Base-by-base conservation (phyloP, 176 grass and related monocot species). In the Neostapfia colusana region DNA sequence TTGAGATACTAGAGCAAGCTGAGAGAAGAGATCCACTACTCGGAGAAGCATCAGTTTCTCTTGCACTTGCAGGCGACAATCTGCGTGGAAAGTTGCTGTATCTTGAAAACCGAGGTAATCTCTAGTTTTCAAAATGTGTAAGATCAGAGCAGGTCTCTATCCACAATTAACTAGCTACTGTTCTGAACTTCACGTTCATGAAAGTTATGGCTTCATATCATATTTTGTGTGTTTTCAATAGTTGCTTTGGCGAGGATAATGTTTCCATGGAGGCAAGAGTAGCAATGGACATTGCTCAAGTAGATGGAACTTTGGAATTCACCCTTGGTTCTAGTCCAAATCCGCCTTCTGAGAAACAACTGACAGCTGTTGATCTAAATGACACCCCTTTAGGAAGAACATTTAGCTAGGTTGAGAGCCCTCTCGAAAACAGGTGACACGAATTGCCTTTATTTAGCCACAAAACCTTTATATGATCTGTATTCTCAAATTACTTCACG, bases 201-300 rank as follows among this genome's bases (percentile, higher is more conserved):
- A 40, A 48, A 66, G 1, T 65, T 77, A 13, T 40, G 21, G 18
- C 14, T 48, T 70, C 43, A 56, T 28, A 54, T 55, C 25, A 46
- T n/a, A 45, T 8, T 48, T 75, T 74, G 38, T 60, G 63, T 76
- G 75, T 80, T 49, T 46, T 42, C 69, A 85, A 55, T 70, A 99
- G 96, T 99, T 89, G 92, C 89, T 83, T 79, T 99, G 66, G 96
- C 92, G 3, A 95, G 71, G 43, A 76, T 99, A 67, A 23, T 99
- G 60, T 99, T 99, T 77, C 92, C 10, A 82, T 56, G 76, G 87
- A 99, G 74, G 87, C 95, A 78, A 91, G 23, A 81, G 53, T 95
- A 60, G 92, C 92, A 3, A 99, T 90, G 89, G 87, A 95, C 62
- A 87, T 95, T 90, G 96, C 92, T 67, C 85, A 95, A 68, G 92